Evolutionary conservation across 257 asterid genomes (phyloP), one percentile per base, ranked within the genome.

Genomic region (Solanum neorickii): DNA sequence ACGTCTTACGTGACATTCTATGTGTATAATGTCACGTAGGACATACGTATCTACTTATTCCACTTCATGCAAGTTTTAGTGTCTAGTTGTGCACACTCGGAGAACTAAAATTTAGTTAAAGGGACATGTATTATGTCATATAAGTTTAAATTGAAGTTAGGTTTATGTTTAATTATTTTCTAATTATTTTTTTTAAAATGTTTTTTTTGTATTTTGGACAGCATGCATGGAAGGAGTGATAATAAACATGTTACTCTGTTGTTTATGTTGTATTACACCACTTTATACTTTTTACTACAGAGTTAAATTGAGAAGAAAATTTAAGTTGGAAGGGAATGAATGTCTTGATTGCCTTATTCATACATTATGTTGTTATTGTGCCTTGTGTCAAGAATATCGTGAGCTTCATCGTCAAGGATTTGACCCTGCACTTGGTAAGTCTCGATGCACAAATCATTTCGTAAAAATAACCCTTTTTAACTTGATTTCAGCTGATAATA

Each of bases 301-400:
- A 21, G 74, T 76, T 7, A 85, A 83, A 69, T 75, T 90, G 84
- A 87, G 92, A 76, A 41, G 39, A 47, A 68, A 77, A 56, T 89
- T 88, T 82, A 85, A 88, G 76, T 75, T 90, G 49, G 87, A 66
- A 66, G 92, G 91, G 73, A 83, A 77, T 83, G 37, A 27, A 9
- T 86, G 29, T n/a, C 80, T 68, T 6, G 92, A 90, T 89, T 90
- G 88, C 86, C 72, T 90, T 37, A 62, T 80, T 83, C 91, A 89
- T 89, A 21, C 47, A 69, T 27, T 83, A 31, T 89, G 91, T 14
- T 42, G 60, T 85, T 62, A 4, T 60, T 89, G 91, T 82, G 90
- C 91, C 5, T 86, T 90, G 12, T 90, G 92, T 27, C 92, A 90
- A 90, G 91, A 87, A 66, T 89, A 90, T 74, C 88, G 90, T 3